Conservation (phyloP, 352 stramenopile species). For the Globisporangium sylvaticum region DNA sequence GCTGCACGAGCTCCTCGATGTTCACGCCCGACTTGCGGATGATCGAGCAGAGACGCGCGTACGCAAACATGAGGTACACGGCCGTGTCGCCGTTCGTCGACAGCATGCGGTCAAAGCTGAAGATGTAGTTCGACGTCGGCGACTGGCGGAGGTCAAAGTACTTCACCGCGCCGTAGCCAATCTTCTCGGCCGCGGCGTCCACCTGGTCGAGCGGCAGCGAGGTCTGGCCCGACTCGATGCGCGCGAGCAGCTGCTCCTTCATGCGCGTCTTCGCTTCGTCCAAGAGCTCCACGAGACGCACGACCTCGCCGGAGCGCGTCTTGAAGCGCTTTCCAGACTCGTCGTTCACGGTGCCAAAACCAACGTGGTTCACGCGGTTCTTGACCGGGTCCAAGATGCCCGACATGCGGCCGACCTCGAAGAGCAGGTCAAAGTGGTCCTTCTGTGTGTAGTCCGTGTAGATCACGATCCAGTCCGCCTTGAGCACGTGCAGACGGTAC, state of each 20-base stretch:
- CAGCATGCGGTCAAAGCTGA: slow-evolving; percentile 99
- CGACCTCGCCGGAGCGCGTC: slow-evolving; percentile 96
- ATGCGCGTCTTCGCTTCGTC: slow-evolving; percentile 96
- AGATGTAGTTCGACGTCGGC: slow-evolving; percentile 98
- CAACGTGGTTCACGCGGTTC: slow-evolving; percentile 82
- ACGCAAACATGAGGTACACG: slow-evolving; percentile 99
- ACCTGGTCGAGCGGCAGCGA: slow-evolving; percentile 89
- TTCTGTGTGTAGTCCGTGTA: slow-evolving; percentile 89
- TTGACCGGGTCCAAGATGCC: slow-evolving; percentile 77
- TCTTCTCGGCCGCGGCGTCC: slow-evolving; percentile 90
- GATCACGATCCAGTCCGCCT: slow-evolving; percentile 78
- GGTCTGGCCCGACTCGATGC: slow-evolving; percentile 91
- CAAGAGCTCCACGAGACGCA: slow-evolving; percentile 98
- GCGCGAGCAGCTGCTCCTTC: slow-evolving; percentile 90
- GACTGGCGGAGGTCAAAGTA: slow-evolving; percentile 99
- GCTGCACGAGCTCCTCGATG: slow-evolving; percentile 58
- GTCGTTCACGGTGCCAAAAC: slow-evolving; percentile 86
- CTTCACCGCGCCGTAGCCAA: slow-evolving; percentile 99
- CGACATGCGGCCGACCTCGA: slow-evolving; percentile 74
- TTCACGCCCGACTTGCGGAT: slow-evolving; percentile 92
- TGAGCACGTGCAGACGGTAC: slow-evolving; percentile 83
- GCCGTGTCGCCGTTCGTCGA: slow-evolving; percentile 98
- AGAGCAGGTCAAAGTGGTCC: slow-evolving; percentile 83
- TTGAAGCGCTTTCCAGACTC: slow-evolving; percentile 95
- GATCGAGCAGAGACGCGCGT: slow-evolving; percentile 97